A percentile compares a stretch with the other conserved stretches of the same genome.
Conservation (phyloP, 306 rosid species). For the Gleditsia sinensis region DNA sequence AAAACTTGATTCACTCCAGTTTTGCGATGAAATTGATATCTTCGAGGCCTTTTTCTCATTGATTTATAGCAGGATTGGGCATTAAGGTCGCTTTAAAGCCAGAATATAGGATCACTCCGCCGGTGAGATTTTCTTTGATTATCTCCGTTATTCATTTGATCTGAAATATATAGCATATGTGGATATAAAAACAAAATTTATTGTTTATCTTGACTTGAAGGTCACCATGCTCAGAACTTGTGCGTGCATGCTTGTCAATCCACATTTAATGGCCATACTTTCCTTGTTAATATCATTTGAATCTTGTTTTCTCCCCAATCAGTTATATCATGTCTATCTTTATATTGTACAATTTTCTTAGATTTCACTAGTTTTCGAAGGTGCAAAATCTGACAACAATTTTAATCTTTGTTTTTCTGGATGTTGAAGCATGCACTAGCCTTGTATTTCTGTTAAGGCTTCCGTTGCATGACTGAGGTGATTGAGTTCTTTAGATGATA, state of each 20-base stretch:
- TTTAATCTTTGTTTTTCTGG: not conserved
- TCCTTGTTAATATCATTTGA: not conserved
- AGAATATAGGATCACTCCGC: slow-evolving; percentile 61
- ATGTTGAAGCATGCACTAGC: not conserved
- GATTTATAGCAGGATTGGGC: slow-evolving; percentile 62
- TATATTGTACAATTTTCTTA: not conserved
- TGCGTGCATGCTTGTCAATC: not conserved
- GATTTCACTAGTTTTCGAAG: not conserved
- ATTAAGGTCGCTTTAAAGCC: slow-evolving; percentile 57
- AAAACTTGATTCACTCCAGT: not conserved
- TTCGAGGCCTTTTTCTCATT: not conserved
- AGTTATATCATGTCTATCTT: not conserved
- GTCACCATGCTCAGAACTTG: not conserved
- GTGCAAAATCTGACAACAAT: not conserved
- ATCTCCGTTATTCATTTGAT: not conserved
- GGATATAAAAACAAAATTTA: not conserved
- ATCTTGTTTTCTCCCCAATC: not conserved
- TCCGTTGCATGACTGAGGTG: not conserved
- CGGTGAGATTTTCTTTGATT: slow-evolving; percentile 42
- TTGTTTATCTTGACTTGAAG: not conserved
- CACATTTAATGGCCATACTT: not conserved
- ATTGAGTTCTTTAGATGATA: slow-evolving; percentile 5
- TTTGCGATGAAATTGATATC: not conserved
- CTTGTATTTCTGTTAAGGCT: not conserved
- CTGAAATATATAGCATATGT: not conserved